Conservation (phyloP, 2,329 filamentous ascomycete genomes). For the Trichoderma lentiforme region DNA sequence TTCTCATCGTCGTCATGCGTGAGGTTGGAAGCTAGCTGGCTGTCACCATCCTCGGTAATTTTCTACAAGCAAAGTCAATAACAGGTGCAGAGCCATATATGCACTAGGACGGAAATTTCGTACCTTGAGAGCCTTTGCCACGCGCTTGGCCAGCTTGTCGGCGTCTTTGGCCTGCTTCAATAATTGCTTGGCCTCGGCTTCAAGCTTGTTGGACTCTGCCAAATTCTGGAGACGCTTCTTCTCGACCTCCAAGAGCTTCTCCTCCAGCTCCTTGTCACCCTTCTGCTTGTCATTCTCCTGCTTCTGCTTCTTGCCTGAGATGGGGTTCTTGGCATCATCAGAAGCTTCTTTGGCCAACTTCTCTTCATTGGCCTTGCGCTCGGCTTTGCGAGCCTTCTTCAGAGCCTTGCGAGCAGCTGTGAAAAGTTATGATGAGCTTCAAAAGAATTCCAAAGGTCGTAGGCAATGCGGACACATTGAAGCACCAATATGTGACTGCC, state of each 20-base stretch:
- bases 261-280: neutral
- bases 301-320: neutral
- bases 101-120: neutral
- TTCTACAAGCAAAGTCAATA: neutral
- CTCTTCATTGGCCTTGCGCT: slow-evolving; percentile 23
- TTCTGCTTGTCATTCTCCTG: neutral
- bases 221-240: slow-evolving; percentile 39
- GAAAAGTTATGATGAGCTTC: neutral
- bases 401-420: neutral
- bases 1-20: neutral
- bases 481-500: neutral
- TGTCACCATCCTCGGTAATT: neutral
- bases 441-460: neutral
- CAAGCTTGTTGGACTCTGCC: slow-evolving; percentile 37
- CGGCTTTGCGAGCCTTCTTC: slow-evolving; percentile 37
- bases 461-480: neutral
- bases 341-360: slow-evolving; percentile 24
- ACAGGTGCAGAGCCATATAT: neutral
- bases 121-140: slow-evolving; percentile 19
- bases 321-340: slow-evolving; percentile 1
- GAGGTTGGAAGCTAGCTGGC: neutral
- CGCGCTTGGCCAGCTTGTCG: slow-evolving; percentile 28
- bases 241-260: slow-evolving; percentile 29
- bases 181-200: slow-evolving; percentile 40
- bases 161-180: slow-evolving; percentile 39